These are phyloP conservation scores for Hymenoscyphus infarciens DNA, from an alignment of 2,329 filamentous ascomycete genomes.

Conservation along the genomic window DNA sequence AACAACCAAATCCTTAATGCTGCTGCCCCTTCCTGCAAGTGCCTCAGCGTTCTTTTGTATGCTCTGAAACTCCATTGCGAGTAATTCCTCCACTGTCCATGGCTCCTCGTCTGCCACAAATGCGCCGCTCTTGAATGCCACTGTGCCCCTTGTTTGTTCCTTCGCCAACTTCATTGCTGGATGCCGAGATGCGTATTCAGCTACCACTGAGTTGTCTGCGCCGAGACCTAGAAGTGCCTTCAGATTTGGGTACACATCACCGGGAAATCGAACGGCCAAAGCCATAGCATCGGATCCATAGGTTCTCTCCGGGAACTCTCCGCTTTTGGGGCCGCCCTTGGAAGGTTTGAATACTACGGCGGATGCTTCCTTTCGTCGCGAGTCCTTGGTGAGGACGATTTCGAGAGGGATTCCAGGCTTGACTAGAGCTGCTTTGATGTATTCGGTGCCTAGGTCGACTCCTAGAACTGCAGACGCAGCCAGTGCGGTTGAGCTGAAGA, in stretches of 20 bases:
- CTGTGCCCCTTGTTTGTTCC: constrained; percentile 60
- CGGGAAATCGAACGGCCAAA: constrained; percentile 80
- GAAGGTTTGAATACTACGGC: constrained; percentile 91
- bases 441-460: constrained; percentile 91
- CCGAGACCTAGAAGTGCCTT: constrained; percentile 83
- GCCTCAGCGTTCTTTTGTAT: constrained; percentile 84
- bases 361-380: constrained; percentile 88
- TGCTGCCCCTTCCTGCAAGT: constrained; percentile 70
- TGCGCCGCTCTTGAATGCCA: constrained; percentile 75
- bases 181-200: constrained; percentile 70
- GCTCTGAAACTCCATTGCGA: constrained; percentile 95
- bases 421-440: constrained; percentile 92
- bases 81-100: constrained; percentile 83
- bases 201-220: constrained; percentile 56
- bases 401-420: constrained; percentile 97
- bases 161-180: constrained; percentile 70
- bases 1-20: constrained; percentile 78
- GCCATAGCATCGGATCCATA: constrained; percentile 92
- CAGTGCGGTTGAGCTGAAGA: constrained; percentile 36
- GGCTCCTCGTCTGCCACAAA: constrained; percentile 59
- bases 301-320: constrained; percentile 76
- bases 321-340: constrained; percentile 55
- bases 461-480: constrained; percentile 71
- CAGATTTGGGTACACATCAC: constrained; percentile 91
- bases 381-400: constrained; percentile 97